Evolutionary conservation across 2,329 filamentous ascomycete species (phyloP).

Genomic region (Paecilomyces niveus): DNA sequence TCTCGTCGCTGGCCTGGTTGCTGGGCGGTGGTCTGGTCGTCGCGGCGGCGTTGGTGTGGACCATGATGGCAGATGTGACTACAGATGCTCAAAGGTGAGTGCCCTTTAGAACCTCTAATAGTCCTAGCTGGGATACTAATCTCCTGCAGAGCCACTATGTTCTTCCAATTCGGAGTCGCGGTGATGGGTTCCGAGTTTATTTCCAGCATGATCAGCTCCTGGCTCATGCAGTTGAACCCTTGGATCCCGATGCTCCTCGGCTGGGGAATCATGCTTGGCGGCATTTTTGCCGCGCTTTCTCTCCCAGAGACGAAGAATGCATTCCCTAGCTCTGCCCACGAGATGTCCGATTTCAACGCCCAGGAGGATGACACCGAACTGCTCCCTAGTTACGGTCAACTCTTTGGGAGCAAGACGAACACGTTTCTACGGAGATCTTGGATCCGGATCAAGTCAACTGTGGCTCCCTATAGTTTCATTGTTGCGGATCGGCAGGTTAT

Average conservation of each 20-base stretch:
- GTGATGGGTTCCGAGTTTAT: conserved; percentile 34
- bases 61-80: conserved; percentile 46
- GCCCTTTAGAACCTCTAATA: conserved; percentile 9
- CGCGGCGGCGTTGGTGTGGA: conserved; percentile 40
- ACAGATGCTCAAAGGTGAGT: conserved; percentile 37
- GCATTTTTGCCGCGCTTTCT: conserved; percentile 24
- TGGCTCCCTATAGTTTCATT: conserved; percentile 32
- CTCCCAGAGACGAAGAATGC: conserved; percentile 35
- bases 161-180: conserved; percentile 34
- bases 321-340: conserved; percentile 12
- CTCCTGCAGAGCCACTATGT: conserved; percentile 26
- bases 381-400: not conserved
- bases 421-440: conserved; percentile 1
- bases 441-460: conserved; percentile 14
- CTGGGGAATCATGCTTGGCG: conserved; percentile 23
- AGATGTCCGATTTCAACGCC: conserved; percentile 19
- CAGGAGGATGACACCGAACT: conserved; percentile 9
- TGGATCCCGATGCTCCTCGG: conserved; percentile 35
- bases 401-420: conserved; percentile 5
- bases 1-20: conserved; percentile 39
- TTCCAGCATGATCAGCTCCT: conserved; percentile 32
- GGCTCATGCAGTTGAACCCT: conserved; percentile 32
- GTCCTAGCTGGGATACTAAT: not conserved
- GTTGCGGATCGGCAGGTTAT: conserved; percentile 34
- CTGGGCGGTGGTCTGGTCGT: conserved; percentile 44